A percentile compares a stretch with the other conserved stretches of the same genome.
These are phyloP conservation scores for Penstemon barbatus DNA, from an alignment of 257 asterid genomes.

Conservation along the genomic window DNA sequence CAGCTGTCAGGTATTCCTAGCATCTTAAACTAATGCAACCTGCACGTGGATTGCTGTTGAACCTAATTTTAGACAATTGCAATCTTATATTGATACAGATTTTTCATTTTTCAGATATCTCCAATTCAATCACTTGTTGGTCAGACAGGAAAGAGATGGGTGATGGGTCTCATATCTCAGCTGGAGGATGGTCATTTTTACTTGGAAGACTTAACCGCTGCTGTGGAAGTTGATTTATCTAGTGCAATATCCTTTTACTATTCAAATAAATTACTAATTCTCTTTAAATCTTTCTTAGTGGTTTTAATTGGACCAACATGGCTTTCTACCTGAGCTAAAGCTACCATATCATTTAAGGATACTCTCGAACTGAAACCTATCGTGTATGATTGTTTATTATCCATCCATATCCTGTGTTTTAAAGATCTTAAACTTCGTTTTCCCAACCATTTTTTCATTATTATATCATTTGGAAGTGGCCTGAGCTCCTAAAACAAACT, in stretches of 20 bases:
- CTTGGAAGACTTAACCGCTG: slow-evolving; percentile 95
- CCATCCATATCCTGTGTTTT: slow-evolving; percentile 13
- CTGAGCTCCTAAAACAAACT: slow-evolving; percentile 7
- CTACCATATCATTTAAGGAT: not conserved
- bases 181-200: slow-evolving; percentile 97
- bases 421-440: not conserved
- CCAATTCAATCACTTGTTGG: slow-evolving; percentile 94
- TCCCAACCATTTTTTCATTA: not conserved
- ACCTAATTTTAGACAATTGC: not conserved
- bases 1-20: slow-evolving; percentile 70
- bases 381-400: slow-evolving; percentile 4
- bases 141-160: slow-evolving; percentile 79
- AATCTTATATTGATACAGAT: slow-evolving; percentile 4
- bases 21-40: not conserved
- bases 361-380: not conserved
- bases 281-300: slow-evolving; percentile 8
- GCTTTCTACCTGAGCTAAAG: slow-evolving; percentile 2
- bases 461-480: slow-evolving; percentile 1
- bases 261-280: not conserved
- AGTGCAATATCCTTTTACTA: slow-evolving; percentile 88
- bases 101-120: slow-evolving; percentile 59
- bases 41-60: slow-evolving; percentile 13
- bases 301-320: not conserved
- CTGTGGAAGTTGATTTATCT: slow-evolving; percentile 85
- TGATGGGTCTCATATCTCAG: slow-evolving; percentile 96